Evolutionary conservation across 371 early-diverging fungal species (phyloP).

Genomic region (Syncephalastrum racemosum): DNA sequence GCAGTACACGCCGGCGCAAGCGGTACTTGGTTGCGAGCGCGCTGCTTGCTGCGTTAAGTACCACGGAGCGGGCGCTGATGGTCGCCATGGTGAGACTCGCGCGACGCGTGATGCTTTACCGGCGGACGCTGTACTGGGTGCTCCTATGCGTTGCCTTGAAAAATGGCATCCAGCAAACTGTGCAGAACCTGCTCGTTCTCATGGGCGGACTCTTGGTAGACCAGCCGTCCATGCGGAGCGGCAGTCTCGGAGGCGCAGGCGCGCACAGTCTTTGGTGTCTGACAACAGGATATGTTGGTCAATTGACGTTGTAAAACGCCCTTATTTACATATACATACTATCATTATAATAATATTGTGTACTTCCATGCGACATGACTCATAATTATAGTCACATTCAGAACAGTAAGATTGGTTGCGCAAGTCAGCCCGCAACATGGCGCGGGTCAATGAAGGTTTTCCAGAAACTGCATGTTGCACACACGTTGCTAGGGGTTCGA

Average conservation of each 20-base stretch:
- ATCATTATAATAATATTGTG: no score
- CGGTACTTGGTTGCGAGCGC: slow-evolving; percentile 2
- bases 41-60: slow-evolving; percentile 2
- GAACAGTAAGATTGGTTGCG: no score
- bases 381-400: no score
- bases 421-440: no score
- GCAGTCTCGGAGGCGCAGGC: slow-evolving; percentile 14
- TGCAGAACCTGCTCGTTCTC: slow-evolving; percentile 27
- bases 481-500: no score
- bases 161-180: slow-evolving; percentile 31
- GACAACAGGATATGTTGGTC: slow-evolving; percentile 26
- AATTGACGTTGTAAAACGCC: slow-evolving; percentile 13
- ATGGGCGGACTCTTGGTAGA: slow-evolving; percentile 22
- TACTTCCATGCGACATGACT: no score
- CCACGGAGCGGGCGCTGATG: slow-evolving; percentile 5
- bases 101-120: slow-evolving; percentile 23
- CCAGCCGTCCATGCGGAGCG: slow-evolving; percentile 4
- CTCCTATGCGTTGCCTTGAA: slow-evolving; percentile 29
- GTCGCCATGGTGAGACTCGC: slow-evolving; percentile 9
- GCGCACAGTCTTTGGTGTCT: slow-evolving; percentile 21
- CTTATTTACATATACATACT: not conserved
- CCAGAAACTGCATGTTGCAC: no score
- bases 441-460: no score
- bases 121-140: slow-evolving; percentile 36
- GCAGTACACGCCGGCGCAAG: slow-evolving; percentile 3